Evolutionary conservation across 2,329 filamentous ascomycete genomes (phyloP), one percentile per base, ranked within the genome.

Genomic region (Talaromyces islandicus): DNA sequence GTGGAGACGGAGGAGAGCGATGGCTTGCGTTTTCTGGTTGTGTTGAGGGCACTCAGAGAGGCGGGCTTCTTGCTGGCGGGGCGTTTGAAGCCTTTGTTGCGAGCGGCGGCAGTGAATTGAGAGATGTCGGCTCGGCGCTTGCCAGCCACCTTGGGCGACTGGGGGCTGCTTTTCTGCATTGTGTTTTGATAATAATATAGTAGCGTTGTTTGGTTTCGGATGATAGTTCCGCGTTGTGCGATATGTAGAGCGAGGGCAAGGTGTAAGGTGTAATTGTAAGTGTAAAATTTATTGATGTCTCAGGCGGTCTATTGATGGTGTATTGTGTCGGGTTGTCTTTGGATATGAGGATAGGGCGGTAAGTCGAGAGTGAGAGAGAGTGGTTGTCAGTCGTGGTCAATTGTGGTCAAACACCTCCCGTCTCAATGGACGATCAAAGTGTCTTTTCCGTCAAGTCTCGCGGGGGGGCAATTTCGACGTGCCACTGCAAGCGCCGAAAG

Each of bases 391-490:
- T 56, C 27, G 7, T 29, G 41, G 46, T 54, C 64, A 52, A 59
- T 61, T n/a, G 60, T 63, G 63, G 67, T 64, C 69, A 70, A 75
- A 67, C 72, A 76, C 73, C 70, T 73, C 70, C 66, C 65, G 70
- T 67, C 71, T 70, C 62, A 35, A 62, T 60, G 71, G 71, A 74
- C 70, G 68, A 19, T 50, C 63, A 66, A 68, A 72, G 68, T 75
- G 69, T 69, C 72, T 70, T 71, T 73, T 72, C 69, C 64, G 64
- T 70, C 65, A 72, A 68, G 71, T 73, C 72, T 71, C 70, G 70
- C 63, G 62, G 71, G 63, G 71, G 75, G 73, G 75, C 83, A 87
- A 85, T 87, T 88, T 84, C 82, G 86, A 89, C 86, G 71, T 61
- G 63, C 64, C 63, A 57, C 65, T 65, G 64, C 64, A 65, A 68